Conservation (phyloP, 352 stramenopile species). For the Globisporangium viniferum region DNA sequence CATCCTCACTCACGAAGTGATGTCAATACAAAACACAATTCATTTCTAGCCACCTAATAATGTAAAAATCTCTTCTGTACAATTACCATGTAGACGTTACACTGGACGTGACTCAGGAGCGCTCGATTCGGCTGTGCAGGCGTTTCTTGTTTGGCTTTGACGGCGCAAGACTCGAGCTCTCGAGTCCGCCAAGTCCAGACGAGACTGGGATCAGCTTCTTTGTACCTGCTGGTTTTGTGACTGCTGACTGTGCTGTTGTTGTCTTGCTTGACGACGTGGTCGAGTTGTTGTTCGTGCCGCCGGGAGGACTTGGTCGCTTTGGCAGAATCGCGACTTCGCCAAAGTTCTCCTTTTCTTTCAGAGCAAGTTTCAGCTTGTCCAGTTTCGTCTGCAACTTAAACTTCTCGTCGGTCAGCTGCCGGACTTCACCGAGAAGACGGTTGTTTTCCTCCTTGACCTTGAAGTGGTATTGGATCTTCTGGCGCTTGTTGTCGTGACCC, state of each 20-base stretch:
- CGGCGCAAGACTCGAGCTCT: conserved; percentile 19
- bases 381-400: conserved; percentile 46
- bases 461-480: conserved; percentile 83
- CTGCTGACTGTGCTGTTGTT: background rate
- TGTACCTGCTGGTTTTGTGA: background rate
- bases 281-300: conserved; percentile 14
- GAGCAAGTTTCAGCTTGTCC: conserved; percentile 38
- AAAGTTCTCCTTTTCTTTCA: conserved; percentile 79
- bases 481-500: conserved; percentile 71
- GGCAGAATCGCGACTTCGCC: conserved; percentile 21
- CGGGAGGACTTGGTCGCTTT: conserved; percentile 17
- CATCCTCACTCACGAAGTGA: background rate
- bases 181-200: conserved; percentile 4
- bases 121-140: conserved; percentile 19
- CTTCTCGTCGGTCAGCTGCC: conserved; percentile 62
- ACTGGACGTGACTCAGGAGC: conserved; percentile 3
- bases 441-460: conserved; percentile 86
- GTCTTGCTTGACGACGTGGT: background rate
- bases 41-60: background rate
- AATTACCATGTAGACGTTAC: conserved; percentile 15
- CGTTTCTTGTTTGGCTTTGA: conserved; percentile 40
- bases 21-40: background rate
- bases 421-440: conserved; percentile 62
- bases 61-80: conserved; percentile 6
- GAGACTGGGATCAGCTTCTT: conserved; percentile 19